Percentiles rank a stretch among this genome's conserved stretches.
phyloP scores from a whole-genome alignment of 371 early-diverging fungal species.

The Mortierella sp. region DNA sequence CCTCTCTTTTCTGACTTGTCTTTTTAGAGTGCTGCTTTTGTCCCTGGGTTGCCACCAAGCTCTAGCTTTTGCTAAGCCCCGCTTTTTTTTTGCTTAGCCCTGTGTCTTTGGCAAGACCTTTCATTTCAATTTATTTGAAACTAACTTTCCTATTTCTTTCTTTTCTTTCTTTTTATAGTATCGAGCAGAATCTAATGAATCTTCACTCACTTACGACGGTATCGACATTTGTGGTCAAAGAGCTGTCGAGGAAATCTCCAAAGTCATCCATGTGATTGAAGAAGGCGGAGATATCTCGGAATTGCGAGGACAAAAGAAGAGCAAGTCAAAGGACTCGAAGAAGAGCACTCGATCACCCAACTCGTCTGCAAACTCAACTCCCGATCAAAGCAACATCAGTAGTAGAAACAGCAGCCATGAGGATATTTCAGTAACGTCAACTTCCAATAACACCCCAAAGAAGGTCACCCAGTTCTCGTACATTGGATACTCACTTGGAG shows the following conservation, averaged over 20 bases:
- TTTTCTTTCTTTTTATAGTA: slow-evolving; percentile 23
- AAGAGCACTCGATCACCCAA: neutral
- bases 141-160: neutral
- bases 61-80: too few species aligned
- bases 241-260: slow-evolving; percentile 39
- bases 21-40: neutral
- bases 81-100: neutral
- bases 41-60: too few species aligned
- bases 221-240: slow-evolving; percentile 48
- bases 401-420: slow-evolving; percentile 16
- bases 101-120: too few species aligned
- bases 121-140: too few species aligned
- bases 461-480: slow-evolving; percentile 72
- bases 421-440: neutral
- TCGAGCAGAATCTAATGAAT: slow-evolving; percentile 49
- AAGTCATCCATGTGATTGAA: slow-evolving; percentile 47
- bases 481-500: slow-evolving; percentile 88
- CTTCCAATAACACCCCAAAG: slow-evolving; percentile 8
- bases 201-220: slow-evolving; percentile 47
- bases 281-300: slow-evolving; percentile 47
- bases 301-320: slow-evolving; percentile 25
- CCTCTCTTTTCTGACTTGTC: neutral
- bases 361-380: slow-evolving; percentile 1
- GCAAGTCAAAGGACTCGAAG: slow-evolving; percentile 4
- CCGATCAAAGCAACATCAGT: neutral